A percentile compares a stretch with the other conserved stretches of the same genome.
phyloP scores from a whole-genome alignment of 2,329 filamentous ascomycete species.

The Aspergillus fijiensis region DNA sequence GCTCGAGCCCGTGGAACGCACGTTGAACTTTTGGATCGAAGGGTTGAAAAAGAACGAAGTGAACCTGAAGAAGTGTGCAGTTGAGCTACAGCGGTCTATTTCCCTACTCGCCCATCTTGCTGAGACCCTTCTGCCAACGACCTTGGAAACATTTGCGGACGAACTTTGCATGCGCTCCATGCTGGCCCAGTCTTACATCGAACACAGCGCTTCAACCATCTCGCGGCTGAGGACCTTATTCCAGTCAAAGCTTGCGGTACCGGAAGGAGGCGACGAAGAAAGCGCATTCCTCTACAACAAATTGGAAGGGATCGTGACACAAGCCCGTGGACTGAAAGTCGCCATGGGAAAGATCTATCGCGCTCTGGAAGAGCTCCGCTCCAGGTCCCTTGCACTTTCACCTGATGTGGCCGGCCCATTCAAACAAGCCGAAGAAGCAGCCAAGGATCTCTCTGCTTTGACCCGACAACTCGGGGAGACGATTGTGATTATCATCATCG shows the following conservation, averaged over 20 bases:
- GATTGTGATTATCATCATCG: constrained; percentile 65
- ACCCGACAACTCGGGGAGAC: constrained; percentile 66
- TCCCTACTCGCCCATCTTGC: constrained; percentile 83
- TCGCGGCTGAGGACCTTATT: constrained; percentile 65
- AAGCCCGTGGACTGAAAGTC: constrained; percentile 81
- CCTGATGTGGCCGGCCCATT: constrained; percentile 68
- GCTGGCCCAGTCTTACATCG: constrained; percentile 77
- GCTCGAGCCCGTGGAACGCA: constrained; percentile 85
- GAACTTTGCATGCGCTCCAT: constrained; percentile 74
- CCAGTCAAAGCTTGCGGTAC: constrained; percentile 60
- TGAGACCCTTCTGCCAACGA: constrained; percentile 72
- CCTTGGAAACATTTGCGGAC: constrained; percentile 72
- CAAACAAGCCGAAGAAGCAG: constrained; percentile 65
- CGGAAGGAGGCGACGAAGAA: constrained; percentile 67
- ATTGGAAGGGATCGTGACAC: constrained; percentile 68
- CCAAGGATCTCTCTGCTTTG: constrained; percentile 65
- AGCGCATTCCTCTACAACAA: constrained; percentile 67
- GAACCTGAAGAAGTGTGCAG: constrained; percentile 77
- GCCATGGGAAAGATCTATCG: constrained; percentile 75
- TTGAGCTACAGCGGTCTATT: constrained; percentile 78
- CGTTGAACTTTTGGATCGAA: constrained; percentile 85
- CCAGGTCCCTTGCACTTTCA: constrained; percentile 70
- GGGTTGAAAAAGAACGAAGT: constrained; percentile 78
- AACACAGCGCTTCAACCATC: constrained; percentile 70
- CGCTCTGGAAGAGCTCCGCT: constrained; percentile 73